A percentile compares a stretch with the other conserved stretches of the same genome.
These are phyloP conservation scores for Saccharum hybrid DNA, from an alignment of 202 grass and related monocot species.

Conservation along the genomic window DNA sequence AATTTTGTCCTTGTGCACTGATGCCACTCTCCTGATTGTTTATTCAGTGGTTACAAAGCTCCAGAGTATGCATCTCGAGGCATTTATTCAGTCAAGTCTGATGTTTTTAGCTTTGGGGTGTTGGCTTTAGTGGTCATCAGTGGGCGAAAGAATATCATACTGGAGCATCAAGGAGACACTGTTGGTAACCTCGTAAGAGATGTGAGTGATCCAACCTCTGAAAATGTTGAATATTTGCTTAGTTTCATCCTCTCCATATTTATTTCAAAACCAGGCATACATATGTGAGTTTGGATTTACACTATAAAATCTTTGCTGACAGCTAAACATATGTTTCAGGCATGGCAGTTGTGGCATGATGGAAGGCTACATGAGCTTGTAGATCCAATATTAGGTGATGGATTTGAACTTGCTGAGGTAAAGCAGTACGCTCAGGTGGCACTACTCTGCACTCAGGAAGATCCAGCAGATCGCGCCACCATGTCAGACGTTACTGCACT, in stretches of 20 bases:
- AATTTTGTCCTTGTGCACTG: not conserved
- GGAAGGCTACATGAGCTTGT: conserved; percentile 44
- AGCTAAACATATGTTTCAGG: conserved; percentile 39
- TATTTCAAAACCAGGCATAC: not conserved
- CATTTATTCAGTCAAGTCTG: conserved; percentile 43
- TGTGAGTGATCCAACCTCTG: not conserved
- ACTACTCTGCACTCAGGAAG: conserved; percentile 49
- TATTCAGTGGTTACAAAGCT: conserved; percentile 50
- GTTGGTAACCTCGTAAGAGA: conserved; percentile 35
- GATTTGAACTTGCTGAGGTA: conserved; percentile 25
- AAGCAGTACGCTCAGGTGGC: conserved; percentile 28
- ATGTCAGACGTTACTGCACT: conserved; percentile 45
- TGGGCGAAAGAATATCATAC: conserved; percentile 48
- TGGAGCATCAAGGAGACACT: conserved; percentile 31
- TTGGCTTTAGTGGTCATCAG: conserved; percentile 42
- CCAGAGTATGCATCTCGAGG: conserved; percentile 51
- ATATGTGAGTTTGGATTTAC: not conserved
- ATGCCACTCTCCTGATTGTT: not conserved
- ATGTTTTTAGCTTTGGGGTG: conserved; percentile 52
- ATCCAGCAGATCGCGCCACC: conserved; percentile 41
- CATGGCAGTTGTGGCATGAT: conserved; percentile 49
- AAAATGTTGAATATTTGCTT: not conserved
- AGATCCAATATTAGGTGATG: conserved; percentile 25
- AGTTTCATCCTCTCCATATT: not conserved
- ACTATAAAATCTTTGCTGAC: not conserved